Percentiles rank a stretch among this genome's conserved stretches.
These are phyloP conservation scores for Phlebiopsis flavidoalba DNA, from an alignment of 768 basidiomycete genomes.

Conservation along the genomic window DNA sequence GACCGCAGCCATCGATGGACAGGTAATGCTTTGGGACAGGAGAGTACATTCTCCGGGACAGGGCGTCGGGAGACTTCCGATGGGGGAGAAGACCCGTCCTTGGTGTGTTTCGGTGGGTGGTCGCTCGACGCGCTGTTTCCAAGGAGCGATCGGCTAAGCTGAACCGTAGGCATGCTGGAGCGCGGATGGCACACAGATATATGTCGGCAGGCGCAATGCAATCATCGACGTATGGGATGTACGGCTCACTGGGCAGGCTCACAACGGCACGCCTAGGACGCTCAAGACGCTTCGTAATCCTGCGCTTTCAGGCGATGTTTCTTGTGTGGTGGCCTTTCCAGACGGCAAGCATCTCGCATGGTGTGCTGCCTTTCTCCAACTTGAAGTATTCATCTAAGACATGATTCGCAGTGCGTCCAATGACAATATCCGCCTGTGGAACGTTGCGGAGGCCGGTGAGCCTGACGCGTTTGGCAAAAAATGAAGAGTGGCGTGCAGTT, in stretches of 20 bases:
- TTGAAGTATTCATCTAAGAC: not conserved
- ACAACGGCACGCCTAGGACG: slow-evolving; percentile 63
- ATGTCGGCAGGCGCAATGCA: slow-evolving; percentile 87
- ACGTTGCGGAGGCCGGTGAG: slow-evolving; percentile 74
- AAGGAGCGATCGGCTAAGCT: not conserved
- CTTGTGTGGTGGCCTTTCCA: slow-evolving; percentile 87
- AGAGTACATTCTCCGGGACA: slow-evolving; percentile 56
- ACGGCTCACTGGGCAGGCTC: slow-evolving; percentile 65
- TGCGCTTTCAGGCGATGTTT: slow-evolving; percentile 83
- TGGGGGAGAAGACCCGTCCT: slow-evolving; percentile 88
- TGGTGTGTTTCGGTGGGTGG: slow-evolving; percentile 90
- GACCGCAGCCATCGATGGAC: slow-evolving; percentile 89
- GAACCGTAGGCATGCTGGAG: slow-evolving; percentile 88
- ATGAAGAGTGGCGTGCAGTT: slow-evolving; percentile 73
- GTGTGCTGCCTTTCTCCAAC: slow-evolving; percentile 40
- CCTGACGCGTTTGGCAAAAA: slow-evolving; percentile 58
- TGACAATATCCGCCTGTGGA: slow-evolving; percentile 94
- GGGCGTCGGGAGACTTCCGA: slow-evolving; percentile 82
- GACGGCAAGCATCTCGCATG: slow-evolving; percentile 89
- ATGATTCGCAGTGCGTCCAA: slow-evolving; percentile 66
- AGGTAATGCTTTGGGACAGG: slow-evolving; percentile 89
- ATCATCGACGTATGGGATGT: slow-evolving; percentile 94
- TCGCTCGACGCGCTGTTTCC: not conserved
- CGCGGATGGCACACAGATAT: slow-evolving; percentile 79
- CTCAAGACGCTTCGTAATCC: slow-evolving; percentile 85